Base-by-base conservation (phyloP, 1,284 basidiomycete genomes). In the Vanrija humicola region DNA sequence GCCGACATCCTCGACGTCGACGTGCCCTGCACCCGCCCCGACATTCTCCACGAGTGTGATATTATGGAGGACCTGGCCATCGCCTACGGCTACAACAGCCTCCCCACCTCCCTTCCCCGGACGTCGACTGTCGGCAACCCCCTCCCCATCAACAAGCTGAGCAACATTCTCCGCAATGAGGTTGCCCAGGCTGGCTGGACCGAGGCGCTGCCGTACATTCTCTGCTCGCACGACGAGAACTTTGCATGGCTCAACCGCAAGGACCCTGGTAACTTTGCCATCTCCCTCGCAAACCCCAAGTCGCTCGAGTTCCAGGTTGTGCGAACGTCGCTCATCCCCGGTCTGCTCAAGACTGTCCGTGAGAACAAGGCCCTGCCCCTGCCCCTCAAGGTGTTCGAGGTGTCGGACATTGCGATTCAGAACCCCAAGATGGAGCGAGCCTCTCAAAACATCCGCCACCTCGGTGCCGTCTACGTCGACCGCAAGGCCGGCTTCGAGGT, bases 171-270 rank as follows among this genome's bases (percentile, higher is more conserved):
- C 39, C 83, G 95, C 45, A 79, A 81, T 56, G 93, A 98, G 73
- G 98, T 94, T 82, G 92, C 93, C 0, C 82, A 90, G 70, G 88
- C 92, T 0, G 95, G 96, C 19, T 98, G 95, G 92, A 82, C 90
- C 45, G 95, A 99, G 77, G 93, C 90, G 4, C 80, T 98, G 6
- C 91, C 96, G 23, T 82, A 98, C 54, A 98, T 94, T 72, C 81
- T 98, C 88, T 98, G 96, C 79, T 95, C 92, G 18, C 91, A 95
- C 73, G 95, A 98, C 74, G 95, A 99, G 78, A 98, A 98, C 79
- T 99, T 96, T 72, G 86, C 84, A 48, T 94, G 86, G 80, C 81
- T 99, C 61, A 94, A 96, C 77, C 87, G 86, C 56, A 74, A 80
- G 48, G 95, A 98, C 74, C 86, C 90, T 59, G 86, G 86, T 28